These are phyloP conservation scores for Penicillium sp. DNA, from an alignment of 2,329 filamentous ascomycete species.

Conservation along the genomic window DNA sequence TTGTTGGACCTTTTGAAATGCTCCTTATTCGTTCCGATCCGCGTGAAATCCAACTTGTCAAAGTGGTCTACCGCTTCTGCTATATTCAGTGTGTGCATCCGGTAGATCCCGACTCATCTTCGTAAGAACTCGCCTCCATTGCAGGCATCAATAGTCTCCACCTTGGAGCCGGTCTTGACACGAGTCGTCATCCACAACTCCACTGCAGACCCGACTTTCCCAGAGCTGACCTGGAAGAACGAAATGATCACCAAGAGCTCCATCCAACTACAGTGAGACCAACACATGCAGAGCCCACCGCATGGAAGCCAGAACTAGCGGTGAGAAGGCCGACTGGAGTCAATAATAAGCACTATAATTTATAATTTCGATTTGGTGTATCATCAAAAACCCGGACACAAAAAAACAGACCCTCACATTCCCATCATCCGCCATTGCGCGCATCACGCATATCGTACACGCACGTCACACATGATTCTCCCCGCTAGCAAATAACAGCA, in stretches of 20 bases:
- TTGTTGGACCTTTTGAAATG: constrained; percentile 7
- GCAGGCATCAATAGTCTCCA: too few species aligned
- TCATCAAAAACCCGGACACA: constrained; percentile 15
- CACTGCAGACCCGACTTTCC: constrained; percentile 4
- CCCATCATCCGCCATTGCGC: constrained; percentile 1
- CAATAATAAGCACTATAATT: constrained; percentile 21
- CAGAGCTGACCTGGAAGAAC: constrained; percentile 3
- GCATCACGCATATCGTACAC: constrained; percentile 17
- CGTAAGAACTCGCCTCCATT: too few species aligned
- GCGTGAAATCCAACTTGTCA: neutral
- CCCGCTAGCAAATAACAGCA: neutral
- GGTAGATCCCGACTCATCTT: too few species aligned
- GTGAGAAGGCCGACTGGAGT: constrained; percentile 4
- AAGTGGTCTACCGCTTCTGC: too few species aligned
- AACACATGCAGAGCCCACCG: too few species aligned
- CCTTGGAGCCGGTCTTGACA: too few species aligned
- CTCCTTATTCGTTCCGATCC: constrained; percentile 9
- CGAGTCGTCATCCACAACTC: too few species aligned
- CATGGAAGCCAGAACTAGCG: constrained; percentile 1
- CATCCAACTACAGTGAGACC: too few species aligned
- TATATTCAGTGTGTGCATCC: too few species aligned
- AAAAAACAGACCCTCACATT: constrained; percentile 5
- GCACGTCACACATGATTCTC: too few species aligned
- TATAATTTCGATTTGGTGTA: constrained; percentile 24
- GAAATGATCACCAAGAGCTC: constrained; percentile 8